phyloP scores from a whole-genome alignment of 1,284 basidiomycete genomes.

The Inonotus hispidus region DNA sequence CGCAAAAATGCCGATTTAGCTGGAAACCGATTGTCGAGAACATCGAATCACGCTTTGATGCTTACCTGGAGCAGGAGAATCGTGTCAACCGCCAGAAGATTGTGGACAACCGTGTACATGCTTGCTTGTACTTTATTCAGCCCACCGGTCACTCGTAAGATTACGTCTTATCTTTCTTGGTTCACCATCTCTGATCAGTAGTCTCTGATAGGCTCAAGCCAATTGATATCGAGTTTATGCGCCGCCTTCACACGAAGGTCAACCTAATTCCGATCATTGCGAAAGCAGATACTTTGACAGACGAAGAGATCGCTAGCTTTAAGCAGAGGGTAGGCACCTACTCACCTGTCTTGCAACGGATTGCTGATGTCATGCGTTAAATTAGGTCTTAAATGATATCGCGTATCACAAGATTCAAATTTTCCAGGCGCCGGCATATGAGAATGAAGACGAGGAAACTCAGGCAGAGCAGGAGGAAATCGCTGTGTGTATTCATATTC shows the following conservation, averaged over 20 bases:
- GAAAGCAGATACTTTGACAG: conserved; percentile 93
- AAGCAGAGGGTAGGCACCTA: conserved; percentile 70
- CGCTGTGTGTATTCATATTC: conserved; percentile 39
- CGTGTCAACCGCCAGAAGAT: conserved; percentile 89
- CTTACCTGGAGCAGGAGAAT: conserved; percentile 96
- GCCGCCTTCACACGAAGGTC: conserved; percentile 90
- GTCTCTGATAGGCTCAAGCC: conserved; percentile 71
- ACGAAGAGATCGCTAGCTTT: conserved; percentile 89
- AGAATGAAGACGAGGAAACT: conserved; percentile 96
- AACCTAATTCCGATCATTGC: conserved; percentile 97
- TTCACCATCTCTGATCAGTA: conserved; percentile 1
- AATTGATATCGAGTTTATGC: conserved; percentile 97
- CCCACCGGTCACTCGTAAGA: conserved; percentile 94
- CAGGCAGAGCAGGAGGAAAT: conserved; percentile 94
- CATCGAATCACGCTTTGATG: conserved; percentile 94
- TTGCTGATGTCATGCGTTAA: conserved; percentile 5
- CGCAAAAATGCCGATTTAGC: conserved; percentile 35
- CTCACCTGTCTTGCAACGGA: background rate
- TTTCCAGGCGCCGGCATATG: conserved; percentile 93
- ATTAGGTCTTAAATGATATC: conserved; percentile 85
- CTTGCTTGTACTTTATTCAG: conserved; percentile 97
- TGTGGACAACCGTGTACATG: conserved; percentile 85
- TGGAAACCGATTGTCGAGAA: conserved; percentile 98
- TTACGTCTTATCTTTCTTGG: conserved; percentile 19
- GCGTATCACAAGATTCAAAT: conserved; percentile 91